Percentiles rank a stretch among this genome's conserved stretches.
Evolutionary conservation across 2,329 filamentous ascomycete species (phyloP).

Genomic region (Phialemonium atrogriseum): DNA sequence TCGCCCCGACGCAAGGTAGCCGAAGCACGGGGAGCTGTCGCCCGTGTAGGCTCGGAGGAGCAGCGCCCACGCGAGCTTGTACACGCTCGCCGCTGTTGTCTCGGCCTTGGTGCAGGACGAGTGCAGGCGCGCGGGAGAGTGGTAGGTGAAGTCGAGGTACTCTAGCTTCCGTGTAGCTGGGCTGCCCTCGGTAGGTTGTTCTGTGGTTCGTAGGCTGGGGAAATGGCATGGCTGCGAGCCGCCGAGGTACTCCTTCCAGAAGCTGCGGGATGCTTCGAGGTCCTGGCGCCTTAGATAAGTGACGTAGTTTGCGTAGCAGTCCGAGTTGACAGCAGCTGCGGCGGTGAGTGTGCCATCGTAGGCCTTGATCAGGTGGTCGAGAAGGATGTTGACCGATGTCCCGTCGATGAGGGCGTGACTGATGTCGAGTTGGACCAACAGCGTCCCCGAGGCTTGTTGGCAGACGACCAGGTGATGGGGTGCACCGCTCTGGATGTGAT

Average conservation of each 20-base stretch:
- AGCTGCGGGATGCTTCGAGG: conserved; percentile 9
- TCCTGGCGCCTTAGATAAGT: conserved; percentile 8
- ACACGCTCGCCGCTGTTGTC: conserved; percentile 5
- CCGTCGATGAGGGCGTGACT: conserved; percentile 27
- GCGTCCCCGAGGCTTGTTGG: background rate
- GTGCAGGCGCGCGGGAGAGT: conserved; percentile 3
- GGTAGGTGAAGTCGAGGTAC: conserved; percentile 6
- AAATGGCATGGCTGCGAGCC: conserved; percentile 13
- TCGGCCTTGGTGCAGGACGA: conserved; percentile 4
- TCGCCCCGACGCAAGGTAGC: conserved; percentile 13
- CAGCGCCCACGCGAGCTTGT: conserved; percentile 29
- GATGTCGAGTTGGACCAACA: conserved; percentile 18
- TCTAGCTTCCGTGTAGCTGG: no score
- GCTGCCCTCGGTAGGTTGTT: background rate
- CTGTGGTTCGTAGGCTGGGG: conserved; percentile 5
- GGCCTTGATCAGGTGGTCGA: conserved; percentile 14
- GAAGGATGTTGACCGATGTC: conserved; percentile 17
- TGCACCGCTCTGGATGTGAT: conserved; percentile 3
- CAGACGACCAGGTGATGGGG: conserved; percentile 3
- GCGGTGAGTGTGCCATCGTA: conserved; percentile 12
- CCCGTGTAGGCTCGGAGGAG: conserved; percentile 39
- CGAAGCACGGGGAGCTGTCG: conserved; percentile 23
- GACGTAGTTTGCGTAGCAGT: conserved; percentile 12
- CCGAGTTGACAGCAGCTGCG: conserved; percentile 5
- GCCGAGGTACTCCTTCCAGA: conserved; percentile 13